A percentile compares a stretch with the other conserved stretches of the same genome.
phyloP scores from a whole-genome alignment of 2,329 filamentous ascomycete species.

The Fusarium lyarnte region DNA sequence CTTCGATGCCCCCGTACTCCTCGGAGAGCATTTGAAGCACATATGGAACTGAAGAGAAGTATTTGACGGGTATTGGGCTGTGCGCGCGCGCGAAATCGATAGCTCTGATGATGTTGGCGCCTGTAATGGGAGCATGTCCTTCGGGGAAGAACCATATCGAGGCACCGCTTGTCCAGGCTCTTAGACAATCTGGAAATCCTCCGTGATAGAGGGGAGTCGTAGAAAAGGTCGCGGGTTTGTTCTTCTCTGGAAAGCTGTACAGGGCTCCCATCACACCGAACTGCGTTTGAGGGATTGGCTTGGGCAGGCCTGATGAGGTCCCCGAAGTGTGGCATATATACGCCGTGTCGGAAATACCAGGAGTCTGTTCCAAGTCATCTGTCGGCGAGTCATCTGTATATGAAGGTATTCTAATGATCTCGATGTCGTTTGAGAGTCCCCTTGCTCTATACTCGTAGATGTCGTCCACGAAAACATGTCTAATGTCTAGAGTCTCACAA shows the following conservation, averaged over 20 bases:
- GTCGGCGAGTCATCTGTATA: background rate
- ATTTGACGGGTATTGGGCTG: slow-evolving; percentile 52
- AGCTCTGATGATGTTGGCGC: slow-evolving; percentile 60
- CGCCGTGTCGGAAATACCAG: slow-evolving; percentile 52
- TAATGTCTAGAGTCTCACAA: slow-evolving; percentile 56
- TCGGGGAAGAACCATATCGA: slow-evolving; percentile 72
- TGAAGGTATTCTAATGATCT: slow-evolving; percentile 16
- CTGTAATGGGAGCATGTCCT: slow-evolving; percentile 64
- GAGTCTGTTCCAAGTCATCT: background rate
- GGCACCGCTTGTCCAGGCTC: slow-evolving; percentile 68
- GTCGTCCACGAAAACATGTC: slow-evolving; percentile 57
- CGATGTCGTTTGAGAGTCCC: background rate
- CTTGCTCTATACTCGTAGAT: background rate
- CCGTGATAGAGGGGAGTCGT: slow-evolving; percentile 74
- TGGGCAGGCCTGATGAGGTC: slow-evolving; percentile 70
- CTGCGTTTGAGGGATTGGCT: slow-evolving; percentile 67
- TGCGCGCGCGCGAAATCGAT: slow-evolving; percentile 51
- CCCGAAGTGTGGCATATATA: slow-evolving; percentile 73
- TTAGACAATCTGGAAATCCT: slow-evolving; percentile 69
- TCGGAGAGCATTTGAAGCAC: slow-evolving; percentile 63
- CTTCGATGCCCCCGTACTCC: slow-evolving; percentile 51
- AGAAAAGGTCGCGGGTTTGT: slow-evolving; percentile 64
- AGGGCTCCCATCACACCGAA: slow-evolving; percentile 66
- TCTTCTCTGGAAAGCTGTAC: slow-evolving; percentile 54
- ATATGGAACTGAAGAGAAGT: slow-evolving; percentile 71